Evolutionary conservation across 1,284 basidiomycete genomes (phyloP).

Genomic region (Flammula alnicola): DNA sequence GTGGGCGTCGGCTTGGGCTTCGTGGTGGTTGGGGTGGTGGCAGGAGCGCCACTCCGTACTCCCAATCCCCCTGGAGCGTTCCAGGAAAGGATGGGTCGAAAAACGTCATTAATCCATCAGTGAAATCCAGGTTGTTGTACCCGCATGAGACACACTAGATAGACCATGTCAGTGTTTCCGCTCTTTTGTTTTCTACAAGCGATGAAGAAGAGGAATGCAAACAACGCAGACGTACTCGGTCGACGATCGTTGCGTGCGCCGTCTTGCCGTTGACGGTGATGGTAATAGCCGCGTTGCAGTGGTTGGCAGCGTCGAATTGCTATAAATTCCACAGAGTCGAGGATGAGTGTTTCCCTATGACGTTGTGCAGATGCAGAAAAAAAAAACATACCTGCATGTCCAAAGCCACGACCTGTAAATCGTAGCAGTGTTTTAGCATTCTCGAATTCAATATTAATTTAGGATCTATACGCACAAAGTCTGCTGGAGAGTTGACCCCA

Average conservation of each 20-base stretch:
- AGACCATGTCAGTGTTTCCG: neutral
- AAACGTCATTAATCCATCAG: conserved; percentile 51
- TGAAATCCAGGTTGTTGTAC: conserved; percentile 59
- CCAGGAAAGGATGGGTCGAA: conserved; percentile 36
- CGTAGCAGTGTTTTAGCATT: too few species aligned
- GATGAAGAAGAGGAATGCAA: neutral
- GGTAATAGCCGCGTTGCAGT: conserved; percentile 60
- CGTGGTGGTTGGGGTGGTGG: conserved; percentile 17
- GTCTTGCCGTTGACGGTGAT: conserved; percentile 61
- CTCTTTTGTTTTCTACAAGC: neutral
- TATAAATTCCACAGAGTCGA: too few species aligned
- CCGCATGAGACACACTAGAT: conserved; percentile 47
- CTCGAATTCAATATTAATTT: too few species aligned
- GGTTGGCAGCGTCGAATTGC: conserved; percentile 44
- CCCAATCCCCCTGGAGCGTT: conserved; percentile 47
- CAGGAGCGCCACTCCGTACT: conserved; percentile 35
- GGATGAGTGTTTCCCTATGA: conserved; percentile 2
- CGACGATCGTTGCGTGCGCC: conserved; percentile 55
- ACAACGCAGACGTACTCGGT: conserved; percentile 43
- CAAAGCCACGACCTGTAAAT: conserved; percentile 51
- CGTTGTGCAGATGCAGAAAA: conserved; percentile 12
- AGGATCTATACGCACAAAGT: conserved; percentile 36
- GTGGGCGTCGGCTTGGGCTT: conserved; percentile 22
- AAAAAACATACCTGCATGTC: conserved; percentile 40
- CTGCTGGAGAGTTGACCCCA: conserved; percentile 30